Percentiles rank a stretch among this genome's conserved stretches.
These are phyloP conservation scores for Yarrowia keelungensis DNA, from an alignment of 805 yeast genomes.

Conservation along the genomic window DNA sequence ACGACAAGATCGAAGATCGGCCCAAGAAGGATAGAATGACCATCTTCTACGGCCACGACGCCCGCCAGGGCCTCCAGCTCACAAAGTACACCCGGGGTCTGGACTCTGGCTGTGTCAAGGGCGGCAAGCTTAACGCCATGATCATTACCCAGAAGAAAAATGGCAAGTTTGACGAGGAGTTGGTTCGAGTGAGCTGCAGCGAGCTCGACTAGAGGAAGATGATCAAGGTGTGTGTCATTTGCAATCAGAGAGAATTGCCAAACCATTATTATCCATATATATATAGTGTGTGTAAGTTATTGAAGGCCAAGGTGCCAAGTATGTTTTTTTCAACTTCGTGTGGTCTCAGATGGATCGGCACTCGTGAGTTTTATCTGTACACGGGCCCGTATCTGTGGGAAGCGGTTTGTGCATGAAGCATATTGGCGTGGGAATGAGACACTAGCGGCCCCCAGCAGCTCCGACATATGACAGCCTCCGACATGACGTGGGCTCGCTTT, in stretches of 20 bases:
- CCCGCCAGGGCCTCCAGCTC: slow-evolving; percentile 72
- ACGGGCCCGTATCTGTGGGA: neutral
- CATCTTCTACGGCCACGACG: slow-evolving; percentile 90
- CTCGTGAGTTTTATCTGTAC: neutral
- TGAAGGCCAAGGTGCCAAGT: slow-evolving; percentile 24
- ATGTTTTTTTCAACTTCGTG: neutral
- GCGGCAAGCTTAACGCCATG: slow-evolving; percentile 70
- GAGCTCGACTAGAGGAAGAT: slow-evolving; percentile 2
- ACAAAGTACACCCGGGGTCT: slow-evolving; percentile 76
- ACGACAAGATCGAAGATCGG: slow-evolving; percentile 52
- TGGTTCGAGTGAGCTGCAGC: slow-evolving; percentile 47
- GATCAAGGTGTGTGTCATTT: slow-evolving; percentile 23
- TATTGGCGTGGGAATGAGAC: neutral
- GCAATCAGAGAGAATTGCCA: neutral
- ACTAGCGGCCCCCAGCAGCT: slow-evolving; percentile 2
- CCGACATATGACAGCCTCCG: slow-evolving; percentile 3
- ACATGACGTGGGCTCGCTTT: neutral
- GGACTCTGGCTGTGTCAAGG: slow-evolving; percentile 83
- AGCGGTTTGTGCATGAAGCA: neutral
- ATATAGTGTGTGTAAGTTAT: slow-evolving; percentile 35
- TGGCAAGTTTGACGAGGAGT: slow-evolving; percentile 46
- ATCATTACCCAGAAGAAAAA: slow-evolving; percentile 51
- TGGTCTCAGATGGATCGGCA: slow-evolving; percentile 2
- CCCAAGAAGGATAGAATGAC: slow-evolving; percentile 47
- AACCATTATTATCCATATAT: slow-evolving; percentile 4